Evolutionary conservation across 441 rosid species (phyloP), one percentile per base, ranked within the genome.

Genomic region (Adansonia gregorii): DNA sequence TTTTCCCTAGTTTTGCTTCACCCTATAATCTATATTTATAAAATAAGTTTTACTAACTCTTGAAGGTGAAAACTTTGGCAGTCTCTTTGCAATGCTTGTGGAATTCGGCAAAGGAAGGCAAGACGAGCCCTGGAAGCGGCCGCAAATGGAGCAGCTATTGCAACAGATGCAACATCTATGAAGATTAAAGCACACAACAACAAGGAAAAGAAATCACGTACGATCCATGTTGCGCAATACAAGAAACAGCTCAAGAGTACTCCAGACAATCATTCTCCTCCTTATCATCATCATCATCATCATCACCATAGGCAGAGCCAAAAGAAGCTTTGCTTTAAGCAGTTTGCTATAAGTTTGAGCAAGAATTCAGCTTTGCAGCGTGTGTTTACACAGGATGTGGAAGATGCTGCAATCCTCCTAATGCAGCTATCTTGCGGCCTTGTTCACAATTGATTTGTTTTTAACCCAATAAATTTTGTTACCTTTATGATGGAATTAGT

Each of bases 81-180:
- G 93, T 86, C 93, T 6, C 93, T 89, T 22, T 89, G 92, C 83
- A 89, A 89, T 72, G 92, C 92, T 1, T 89, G 90, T n/a, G 97
- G 92, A 75, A 89, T 89, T 68, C 85, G 91, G 9, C 88, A 87
- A 75, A 84, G 91, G 86, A 89, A 89, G 83, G 91, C 88, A 3
- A 83, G 88, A 65, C 59, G 89, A 55, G 89, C 91, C 0, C 60
- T 85, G 90, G 90, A 79, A 8, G 86, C 74, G 58, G 85, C 78
- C 2, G 78, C 58, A 5, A 74, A 52, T n/a, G 86, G 84, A 14
- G 49, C 66, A 0, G 73, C 39, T 3, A 39, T 51, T 2, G 55
- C 67, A 6, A 22, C 59, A 55, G 75, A 74, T 2, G 41, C 71
- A 1, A 46, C 79, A 7, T 43, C 69, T n/a, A 8, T 67, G 7